Conservation (phyloP, 352 stramenopile genomes). For the Phytophthora crassamura region DNA sequence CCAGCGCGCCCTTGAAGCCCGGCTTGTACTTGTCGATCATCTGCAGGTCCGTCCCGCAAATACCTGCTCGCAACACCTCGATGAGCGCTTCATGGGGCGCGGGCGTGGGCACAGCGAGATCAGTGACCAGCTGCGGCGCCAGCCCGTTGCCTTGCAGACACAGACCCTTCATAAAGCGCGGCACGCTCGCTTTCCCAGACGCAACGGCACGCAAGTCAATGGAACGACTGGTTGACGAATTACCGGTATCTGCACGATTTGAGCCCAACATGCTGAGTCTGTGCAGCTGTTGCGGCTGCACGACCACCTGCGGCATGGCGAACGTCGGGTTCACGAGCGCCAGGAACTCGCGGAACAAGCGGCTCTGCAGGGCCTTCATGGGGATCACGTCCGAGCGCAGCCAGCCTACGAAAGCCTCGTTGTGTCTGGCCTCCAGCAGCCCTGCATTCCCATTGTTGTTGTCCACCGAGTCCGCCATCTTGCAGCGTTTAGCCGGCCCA, state of each 20-base stretch:
- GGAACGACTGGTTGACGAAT: conserved; percentile 25
- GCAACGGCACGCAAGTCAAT: conserved; percentile 20
- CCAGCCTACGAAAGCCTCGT: conserved; percentile 53
- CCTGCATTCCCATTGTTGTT: neutral
- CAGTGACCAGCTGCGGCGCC: conserved; percentile 35
- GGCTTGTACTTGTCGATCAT: conserved; percentile 83
- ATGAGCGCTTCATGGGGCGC: conserved; percentile 56
- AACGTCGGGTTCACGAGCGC: conserved; percentile 48
- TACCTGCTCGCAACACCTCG: conserved; percentile 64
- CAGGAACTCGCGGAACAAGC: conserved; percentile 48
- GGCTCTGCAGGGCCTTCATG: conserved; percentile 47
- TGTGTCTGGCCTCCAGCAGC: conserved; percentile 17
- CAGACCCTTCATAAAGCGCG: conserved; percentile 53
- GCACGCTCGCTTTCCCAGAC: conserved; percentile 14
- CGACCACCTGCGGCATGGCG: conserved; percentile 43
- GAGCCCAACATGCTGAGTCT: conserved; percentile 23
- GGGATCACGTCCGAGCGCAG: conserved; percentile 54
- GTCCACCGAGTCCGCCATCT: conserved; percentile 22
- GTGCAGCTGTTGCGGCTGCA: conserved; percentile 42
- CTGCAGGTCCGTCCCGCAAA: conserved; percentile 78
- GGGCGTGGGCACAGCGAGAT: conserved; percentile 51
- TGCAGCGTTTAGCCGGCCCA: conserved; percentile 28
- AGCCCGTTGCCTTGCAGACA: conserved; percentile 51
- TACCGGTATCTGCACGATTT: conserved; percentile 17
- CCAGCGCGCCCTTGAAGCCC: conserved; percentile 70